Evolutionary conservation across 2,329 filamentous ascomycete species (phyloP).

Genomic region (Pyrenophora graminea): DNA sequence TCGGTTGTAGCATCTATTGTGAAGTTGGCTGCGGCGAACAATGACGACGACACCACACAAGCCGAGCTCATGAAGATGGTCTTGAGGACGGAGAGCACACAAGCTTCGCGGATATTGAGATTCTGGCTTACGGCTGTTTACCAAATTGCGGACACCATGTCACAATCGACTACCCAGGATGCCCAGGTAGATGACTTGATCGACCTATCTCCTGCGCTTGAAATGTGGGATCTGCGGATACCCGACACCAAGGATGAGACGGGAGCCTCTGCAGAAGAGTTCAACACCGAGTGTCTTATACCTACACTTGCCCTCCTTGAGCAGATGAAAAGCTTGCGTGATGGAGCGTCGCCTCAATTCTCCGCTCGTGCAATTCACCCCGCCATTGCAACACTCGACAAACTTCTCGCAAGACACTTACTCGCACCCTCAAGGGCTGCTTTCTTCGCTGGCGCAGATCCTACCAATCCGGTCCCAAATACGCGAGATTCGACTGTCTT

Average conservation of each 20-base stretch:
- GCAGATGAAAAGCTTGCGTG: constrained; percentile 14
- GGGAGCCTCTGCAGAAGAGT: constrained; percentile 41
- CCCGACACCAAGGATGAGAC: constrained; percentile 32
- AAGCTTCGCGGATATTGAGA: constrained; percentile 44
- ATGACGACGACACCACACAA: constrained; percentile 26
- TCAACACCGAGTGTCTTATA: constrained; percentile 45
- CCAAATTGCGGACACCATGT: constrained; percentile 15
- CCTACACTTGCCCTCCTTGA: constrained; percentile 36
- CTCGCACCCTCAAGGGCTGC: constrained; percentile 47
- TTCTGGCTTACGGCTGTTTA: constrained; percentile 40
- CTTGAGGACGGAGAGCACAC: constrained; percentile 38
- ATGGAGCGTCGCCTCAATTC: not conserved
- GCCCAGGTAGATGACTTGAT: constrained; percentile 14
- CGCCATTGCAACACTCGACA: constrained; percentile 36
- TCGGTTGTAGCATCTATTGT: constrained; percentile 28
- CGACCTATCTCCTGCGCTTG: constrained; percentile 30
- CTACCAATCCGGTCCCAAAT: not conserved
- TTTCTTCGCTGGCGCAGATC: constrained; percentile 36
- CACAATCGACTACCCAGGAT: not conserved
- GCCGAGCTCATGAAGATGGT: constrained; percentile 45
- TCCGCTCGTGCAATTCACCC: constrained; percentile 6
- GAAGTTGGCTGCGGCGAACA: constrained; percentile 16
- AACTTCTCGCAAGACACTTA: constrained; percentile 49
- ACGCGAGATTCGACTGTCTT: constrained; percentile 22
- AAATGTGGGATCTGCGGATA: constrained; percentile 43